Evolutionary conservation across 305 asterid genomes (phyloP).

Genomic region (Striga hermonthica): DNA sequence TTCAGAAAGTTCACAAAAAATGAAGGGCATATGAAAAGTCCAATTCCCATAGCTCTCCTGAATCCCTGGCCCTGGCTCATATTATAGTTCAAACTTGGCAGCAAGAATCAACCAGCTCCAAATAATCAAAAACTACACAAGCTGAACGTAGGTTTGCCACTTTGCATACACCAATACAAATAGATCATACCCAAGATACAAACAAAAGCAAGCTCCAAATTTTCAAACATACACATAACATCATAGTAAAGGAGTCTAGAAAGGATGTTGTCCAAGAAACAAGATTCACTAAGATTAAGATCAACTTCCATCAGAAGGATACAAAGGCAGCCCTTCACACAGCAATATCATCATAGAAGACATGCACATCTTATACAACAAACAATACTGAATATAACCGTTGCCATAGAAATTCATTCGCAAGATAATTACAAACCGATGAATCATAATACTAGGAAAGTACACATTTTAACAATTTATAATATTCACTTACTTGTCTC

Average conservation of each 20-base stretch:
- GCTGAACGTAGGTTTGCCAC: neutral
- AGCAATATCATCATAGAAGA: constrained; percentile 12
- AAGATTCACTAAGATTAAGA: constrained; percentile 2
- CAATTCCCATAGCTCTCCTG: constrained; percentile 3
- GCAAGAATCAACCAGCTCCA: constrained; percentile 2
- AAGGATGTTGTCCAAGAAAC: constrained; percentile 6
- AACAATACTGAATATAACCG: neutral
- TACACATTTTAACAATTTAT: constrained; percentile 25
- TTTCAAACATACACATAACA: constrained; percentile 2
- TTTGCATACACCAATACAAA: neutral
- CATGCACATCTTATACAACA: constrained; percentile 10
- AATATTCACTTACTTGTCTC: constrained; percentile 70
- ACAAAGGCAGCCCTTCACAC: constrained; percentile 15
- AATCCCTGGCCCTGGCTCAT: constrained; percentile 8
- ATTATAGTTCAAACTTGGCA: constrained; percentile 19
- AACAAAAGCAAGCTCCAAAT: constrained; percentile 7
- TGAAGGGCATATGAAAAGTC: neutral
- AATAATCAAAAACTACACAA: neutral
- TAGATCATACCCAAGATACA: neutral
- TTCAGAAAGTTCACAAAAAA: neutral
- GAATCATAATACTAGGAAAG: constrained; percentile 23
- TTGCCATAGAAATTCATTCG: constrained; percentile 9
- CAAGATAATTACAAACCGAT: constrained; percentile 20
- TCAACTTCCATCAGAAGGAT: constrained; percentile 17
- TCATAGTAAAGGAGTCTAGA: constrained; percentile 4